Base-by-base conservation (phyloP, 2,329 filamentous ascomycete species). In the Claviceps arundinis region DNA sequence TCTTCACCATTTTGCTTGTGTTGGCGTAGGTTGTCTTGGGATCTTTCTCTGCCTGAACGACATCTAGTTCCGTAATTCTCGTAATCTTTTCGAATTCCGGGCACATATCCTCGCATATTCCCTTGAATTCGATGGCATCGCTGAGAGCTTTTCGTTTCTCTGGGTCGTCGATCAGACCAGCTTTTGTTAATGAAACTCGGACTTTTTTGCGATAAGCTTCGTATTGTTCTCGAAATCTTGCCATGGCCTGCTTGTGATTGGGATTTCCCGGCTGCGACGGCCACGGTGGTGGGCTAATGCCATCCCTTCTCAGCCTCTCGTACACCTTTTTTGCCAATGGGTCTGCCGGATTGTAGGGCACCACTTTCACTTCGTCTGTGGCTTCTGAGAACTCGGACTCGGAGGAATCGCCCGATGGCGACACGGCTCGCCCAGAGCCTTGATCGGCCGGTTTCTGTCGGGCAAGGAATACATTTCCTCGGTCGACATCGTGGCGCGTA, bases 91-190 rank as follows among this genome's bases (percentile, higher is more conserved):
- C 82, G 63, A 77, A 84, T 56, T 83, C 78, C 5, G 82, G 82
- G 55, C 82, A 85, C 81, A 84, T 85, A 26, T 82, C 78, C 58
- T 84, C 78, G 59, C 81, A 84, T 46, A 81, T 82, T 14, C 82
- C 82, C 61, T 81, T 81, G 61, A 85, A 85, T 43, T 78, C 74
- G 47, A 85, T 78, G 6, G 82, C 82, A 60, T 85, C 76, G 53
- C 78, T 73, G 7, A 85, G 70, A 17, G 73, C 75, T 60, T 81
- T 80, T 52, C 76, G 76, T 58, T 80, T 77, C 37, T 82, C 76
- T 2, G 81, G 81, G 56, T 85, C 79, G 62, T 85, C 82, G 52
- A 85, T 79, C 7, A 83, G 67, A 11, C 76, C 77, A 14, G 74
- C 78, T 55, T 73, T 76, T 52, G 81, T 79, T 43, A 85, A 65